Conservation (phyloP, 768 basidiomycete species). For the Tylopilus subfusipes region DNA sequence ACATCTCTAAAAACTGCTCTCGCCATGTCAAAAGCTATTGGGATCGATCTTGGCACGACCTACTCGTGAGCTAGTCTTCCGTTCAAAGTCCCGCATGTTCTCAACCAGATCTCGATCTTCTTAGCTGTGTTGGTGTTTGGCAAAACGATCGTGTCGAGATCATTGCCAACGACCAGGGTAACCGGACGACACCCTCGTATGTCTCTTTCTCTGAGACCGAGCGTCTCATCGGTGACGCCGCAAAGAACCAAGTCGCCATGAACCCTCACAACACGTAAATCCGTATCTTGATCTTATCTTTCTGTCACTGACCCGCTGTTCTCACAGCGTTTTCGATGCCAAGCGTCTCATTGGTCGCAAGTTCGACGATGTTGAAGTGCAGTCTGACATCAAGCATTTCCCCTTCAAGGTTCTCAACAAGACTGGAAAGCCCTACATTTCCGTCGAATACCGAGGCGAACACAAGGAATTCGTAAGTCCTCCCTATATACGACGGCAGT, state of each 20-base stretch:
- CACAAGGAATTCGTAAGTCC: constrained; percentile 82
- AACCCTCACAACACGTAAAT: constrained; percentile 87
- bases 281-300: background rate
- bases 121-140: constrained; percentile 98
- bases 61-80: constrained; percentile 63
- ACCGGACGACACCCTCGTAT: constrained; percentile 94
- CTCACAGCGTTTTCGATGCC: constrained; percentile 85
- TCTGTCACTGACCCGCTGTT: constrained; percentile 1
- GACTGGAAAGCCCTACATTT: constrained; percentile 83
- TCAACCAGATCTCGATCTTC: constrained; percentile 11
- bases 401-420: constrained; percentile 89
- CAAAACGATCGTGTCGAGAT: constrained; percentile 99
- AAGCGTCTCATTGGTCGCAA: constrained; percentile 97
- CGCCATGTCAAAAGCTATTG: constrained; percentile 75
- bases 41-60: constrained; percentile 90
- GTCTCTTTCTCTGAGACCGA: constrained; percentile 93
- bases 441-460: constrained; percentile 91
- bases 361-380: constrained; percentile 81
- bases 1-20: constrained; percentile 3
- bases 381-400: constrained; percentile 86
- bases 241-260: constrained; percentile 98
- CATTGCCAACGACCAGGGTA: constrained; percentile 93
- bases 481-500: background rate
- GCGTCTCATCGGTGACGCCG: constrained; percentile 98
- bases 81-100: background rate